Percentiles rank a stretch among this genome's conserved stretches.
Conservation (phyloP, 2,329 filamentous ascomycete species). For the Colletotrichum lindemuthianum region DNA sequence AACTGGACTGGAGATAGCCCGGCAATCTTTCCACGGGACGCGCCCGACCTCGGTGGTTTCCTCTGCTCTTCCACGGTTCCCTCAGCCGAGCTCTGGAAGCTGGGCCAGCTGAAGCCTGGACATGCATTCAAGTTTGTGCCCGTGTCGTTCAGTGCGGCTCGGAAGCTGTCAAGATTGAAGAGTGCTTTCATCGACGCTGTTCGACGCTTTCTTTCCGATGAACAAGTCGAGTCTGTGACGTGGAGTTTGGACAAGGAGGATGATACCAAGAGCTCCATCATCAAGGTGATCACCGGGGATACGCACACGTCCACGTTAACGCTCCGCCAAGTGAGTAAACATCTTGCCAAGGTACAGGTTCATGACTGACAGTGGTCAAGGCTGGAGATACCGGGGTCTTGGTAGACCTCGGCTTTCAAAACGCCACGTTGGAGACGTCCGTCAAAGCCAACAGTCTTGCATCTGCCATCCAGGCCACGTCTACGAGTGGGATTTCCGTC, state of each 20-base stretch:
- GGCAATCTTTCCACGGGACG: constrained; percentile 47
- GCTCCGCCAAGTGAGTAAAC: too few relatives aligned
- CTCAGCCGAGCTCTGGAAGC: constrained; percentile 48
- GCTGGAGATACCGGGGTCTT: constrained; percentile 63
- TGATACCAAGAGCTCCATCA: too few relatives aligned
- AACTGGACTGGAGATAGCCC: constrained; percentile 49
- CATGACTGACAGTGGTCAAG: constrained; percentile 20
- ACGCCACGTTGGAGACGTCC: not conserved
- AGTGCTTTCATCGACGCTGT: not conserved
- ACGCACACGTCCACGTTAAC: too few relatives aligned
- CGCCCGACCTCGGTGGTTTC: constrained; percentile 46
- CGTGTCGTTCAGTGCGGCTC: constrained; percentile 10
- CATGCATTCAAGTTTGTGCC: constrained; percentile 27
- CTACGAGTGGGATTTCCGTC: not conserved
- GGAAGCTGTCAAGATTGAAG: not conserved
- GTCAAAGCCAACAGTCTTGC: not conserved
- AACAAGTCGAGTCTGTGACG: not conserved
- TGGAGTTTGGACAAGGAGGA: not conserved
- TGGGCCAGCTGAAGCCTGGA: constrained; percentile 48
- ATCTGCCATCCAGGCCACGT: not conserved
- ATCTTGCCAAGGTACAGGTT: not conserved
- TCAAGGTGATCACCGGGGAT: too few relatives aligned
- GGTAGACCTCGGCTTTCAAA: constrained; percentile 61
- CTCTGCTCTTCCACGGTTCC: constrained; percentile 43
- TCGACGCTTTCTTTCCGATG: too few relatives aligned